Base-by-base conservation (phyloP, 129 eudicot species). In the Pseudognaphalium luteoalbum region DNA sequence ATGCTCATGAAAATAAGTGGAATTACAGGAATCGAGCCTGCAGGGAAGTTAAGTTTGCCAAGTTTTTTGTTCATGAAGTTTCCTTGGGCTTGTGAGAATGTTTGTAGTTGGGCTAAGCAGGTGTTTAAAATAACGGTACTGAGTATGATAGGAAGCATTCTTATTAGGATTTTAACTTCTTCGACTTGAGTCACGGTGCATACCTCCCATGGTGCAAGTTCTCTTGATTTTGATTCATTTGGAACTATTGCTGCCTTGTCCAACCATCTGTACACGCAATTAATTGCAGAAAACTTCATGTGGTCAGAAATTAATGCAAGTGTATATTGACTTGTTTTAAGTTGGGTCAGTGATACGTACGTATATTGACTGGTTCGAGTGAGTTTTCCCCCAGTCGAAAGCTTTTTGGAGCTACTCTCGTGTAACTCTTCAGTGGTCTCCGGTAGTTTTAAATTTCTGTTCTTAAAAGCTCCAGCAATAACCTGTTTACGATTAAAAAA, bases 81-180 rank as follows among this genome's bases (percentile, higher is more conserved):
- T 29, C 93, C 90, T 77, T 91, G 97, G 60, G 84, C 87, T 33
- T 86, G 84, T 32, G 94, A 91, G 84, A 88, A 90, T 65, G 96
- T 90, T 58, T 88, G 96, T 50, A 90, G 89, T 71, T 90, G 96
- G 22, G 97, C 97, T 83, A 91, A 76, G 68, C 91, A 86, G 12
- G 97, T 91, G 85, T 91, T 91, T 83, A 91, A 79, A 52, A 91
- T 66, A 68, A 91, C 86, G 4, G 97, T 91, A 83, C 97, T 91
- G 34, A 76, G 77, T 76, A 91, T 84, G 70, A 91, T 88, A 0
- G 97, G 97, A 11, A 91, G 30, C 97, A 91, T 91, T 81, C 97
- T 81, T 56, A 92, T 80, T 57, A 91, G 71, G 81, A 86, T 70
- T 76, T 91, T 91, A 1, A 91, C 91, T 80, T 91, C 97, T 80